Conservation (phyloP, 352 stramenopile species). For the Pelagophyceae sp. region DNA sequence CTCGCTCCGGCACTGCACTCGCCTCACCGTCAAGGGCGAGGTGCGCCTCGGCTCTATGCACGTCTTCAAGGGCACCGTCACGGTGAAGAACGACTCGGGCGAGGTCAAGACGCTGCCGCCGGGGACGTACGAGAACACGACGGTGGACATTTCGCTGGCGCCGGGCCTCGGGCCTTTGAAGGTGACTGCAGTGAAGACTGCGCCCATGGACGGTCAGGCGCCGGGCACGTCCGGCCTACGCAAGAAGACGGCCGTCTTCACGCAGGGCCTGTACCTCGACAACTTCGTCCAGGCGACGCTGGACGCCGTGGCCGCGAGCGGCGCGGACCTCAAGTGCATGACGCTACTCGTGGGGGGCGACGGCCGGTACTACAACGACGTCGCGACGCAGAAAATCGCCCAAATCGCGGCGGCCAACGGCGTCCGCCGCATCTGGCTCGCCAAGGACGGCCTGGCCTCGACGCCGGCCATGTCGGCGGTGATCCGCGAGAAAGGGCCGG, state of each 20-base stretch:
- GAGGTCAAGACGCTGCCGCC: conserved; percentile 88
- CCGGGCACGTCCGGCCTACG: conserved; percentile 94
- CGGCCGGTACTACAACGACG: conserved; percentile 72
- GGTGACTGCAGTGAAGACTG: conserved; percentile 44
- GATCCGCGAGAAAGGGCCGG: conserved; percentile 75
- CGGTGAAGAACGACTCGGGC: conserved; percentile 85
- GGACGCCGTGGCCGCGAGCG: conserved; percentile 79
- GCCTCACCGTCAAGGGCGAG: conserved; percentile 86
- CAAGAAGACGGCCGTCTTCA: conserved; percentile 98
- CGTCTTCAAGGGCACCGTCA: conserved; percentile 81
- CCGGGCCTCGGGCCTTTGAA: conserved; percentile 72
- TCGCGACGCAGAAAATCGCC: conserved; percentile 95
- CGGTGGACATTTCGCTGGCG: conserved; percentile 82
- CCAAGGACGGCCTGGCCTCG: conserved; percentile 89
- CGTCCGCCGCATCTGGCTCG: conserved; percentile 69
- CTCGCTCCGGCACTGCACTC: conserved; percentile 85
- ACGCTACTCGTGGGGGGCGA: conserved; percentile 95
- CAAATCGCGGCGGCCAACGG: conserved; percentile 96
- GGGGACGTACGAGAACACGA: conserved; percentile 83
- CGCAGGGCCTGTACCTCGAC: conserved; percentile 90
- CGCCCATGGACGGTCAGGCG: conserved; percentile 65
- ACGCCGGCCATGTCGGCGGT: conserved; percentile 93
- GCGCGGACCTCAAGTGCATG: conserved; percentile 80
- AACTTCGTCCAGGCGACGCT: conserved; percentile 97
- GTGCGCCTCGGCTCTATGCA: conserved; percentile 78